These are phyloP conservation scores for Penicillium nucicola DNA, from an alignment of 495 filamentous ascomycete genomes.

Conservation along the genomic window DNA sequence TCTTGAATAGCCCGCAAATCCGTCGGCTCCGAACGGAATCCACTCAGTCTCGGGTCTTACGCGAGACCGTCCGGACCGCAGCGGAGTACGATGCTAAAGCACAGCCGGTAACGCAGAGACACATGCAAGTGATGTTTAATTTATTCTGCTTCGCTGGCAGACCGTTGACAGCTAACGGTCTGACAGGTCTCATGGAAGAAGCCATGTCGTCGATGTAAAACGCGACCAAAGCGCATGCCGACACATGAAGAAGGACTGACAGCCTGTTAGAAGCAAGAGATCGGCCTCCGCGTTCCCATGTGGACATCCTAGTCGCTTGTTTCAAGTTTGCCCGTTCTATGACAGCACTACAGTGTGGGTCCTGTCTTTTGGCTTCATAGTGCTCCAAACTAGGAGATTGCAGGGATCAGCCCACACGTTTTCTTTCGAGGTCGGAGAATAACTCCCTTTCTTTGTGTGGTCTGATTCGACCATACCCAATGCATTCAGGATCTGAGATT, in stretches of 20 bases:
- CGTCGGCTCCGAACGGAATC: constrained; percentile 19
- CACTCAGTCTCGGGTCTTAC: constrained; percentile 6
- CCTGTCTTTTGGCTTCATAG: too few relatives aligned
- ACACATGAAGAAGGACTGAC: background rate
- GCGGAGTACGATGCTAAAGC: constrained; percentile 13
- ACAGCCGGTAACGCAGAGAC: background rate
- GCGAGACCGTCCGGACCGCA: constrained; percentile 17
- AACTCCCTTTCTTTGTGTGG: background rate
- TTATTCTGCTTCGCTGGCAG: background rate
- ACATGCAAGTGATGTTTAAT: background rate
- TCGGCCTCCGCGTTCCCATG: constrained; percentile 7
- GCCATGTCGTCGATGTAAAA: too few relatives aligned
- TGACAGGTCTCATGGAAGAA: background rate
- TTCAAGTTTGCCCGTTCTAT: background rate
- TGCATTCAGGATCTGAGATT: background rate
- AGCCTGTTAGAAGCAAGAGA: background rate
- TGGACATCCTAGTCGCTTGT: constrained; percentile 5
- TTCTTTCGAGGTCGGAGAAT: constrained; percentile 4
- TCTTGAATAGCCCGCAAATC: constrained; percentile 1
- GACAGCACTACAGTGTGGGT: background rate
- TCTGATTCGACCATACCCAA: constrained; percentile 14
- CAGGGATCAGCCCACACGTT: constrained; percentile 25
- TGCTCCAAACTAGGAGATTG: constrained; percentile 12
- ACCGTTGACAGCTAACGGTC: background rate
- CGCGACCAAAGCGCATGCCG: constrained; percentile 6